Evolutionary conservation across 2,329 filamentous ascomycete species (phyloP).

Genomic region (Lecanicillium sp.): DNA sequence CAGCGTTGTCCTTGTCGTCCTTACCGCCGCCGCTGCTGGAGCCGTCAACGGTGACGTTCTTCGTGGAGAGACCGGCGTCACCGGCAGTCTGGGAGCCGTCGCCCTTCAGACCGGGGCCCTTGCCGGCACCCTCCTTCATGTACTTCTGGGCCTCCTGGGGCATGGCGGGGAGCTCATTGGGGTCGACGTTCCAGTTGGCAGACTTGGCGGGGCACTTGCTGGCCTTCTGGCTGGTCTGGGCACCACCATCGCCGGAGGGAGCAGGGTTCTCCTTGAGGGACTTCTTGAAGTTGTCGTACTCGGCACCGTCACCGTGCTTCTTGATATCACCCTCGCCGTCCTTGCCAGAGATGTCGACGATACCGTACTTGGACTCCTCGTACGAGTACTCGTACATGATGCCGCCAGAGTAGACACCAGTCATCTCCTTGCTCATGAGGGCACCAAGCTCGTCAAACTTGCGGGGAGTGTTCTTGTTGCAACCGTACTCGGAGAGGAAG

Average conservation of each 20-base stretch:
- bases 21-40: conserved; percentile 20
- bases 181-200: conserved; percentile 44
- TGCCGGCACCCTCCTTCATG: conserved; percentile 48
- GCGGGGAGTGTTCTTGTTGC: conserved; percentile 68
- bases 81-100: conserved; percentile 48
- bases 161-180: conserved; percentile 45
- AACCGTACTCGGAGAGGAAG: conserved; percentile 94
- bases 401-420: conserved; percentile 84
- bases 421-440: conserved; percentile 81
- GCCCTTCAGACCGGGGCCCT: conserved; percentile 47
- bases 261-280: conserved; percentile 44
- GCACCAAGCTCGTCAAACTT: conserved; percentile 73
- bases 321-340: conserved; percentile 38
- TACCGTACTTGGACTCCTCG: conserved; percentile 73
- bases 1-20: conserved; percentile 20
- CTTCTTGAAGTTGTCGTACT: conserved; percentile 53
- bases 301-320: conserved; percentile 40
- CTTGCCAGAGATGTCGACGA: conserved; percentile 58
- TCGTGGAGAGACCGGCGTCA: conserved; percentile 41
- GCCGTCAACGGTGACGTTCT: conserved; percentile 30
- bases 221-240: conserved; percentile 40
- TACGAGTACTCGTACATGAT: conserved; percentile 92
- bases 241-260: conserved; percentile 46
- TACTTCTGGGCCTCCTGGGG: conserved; percentile 45
- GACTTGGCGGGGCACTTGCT: conserved; percentile 45